phyloP scores from a whole-genome alignment of 257 asterid species.

The Salvia splendens region DNA sequence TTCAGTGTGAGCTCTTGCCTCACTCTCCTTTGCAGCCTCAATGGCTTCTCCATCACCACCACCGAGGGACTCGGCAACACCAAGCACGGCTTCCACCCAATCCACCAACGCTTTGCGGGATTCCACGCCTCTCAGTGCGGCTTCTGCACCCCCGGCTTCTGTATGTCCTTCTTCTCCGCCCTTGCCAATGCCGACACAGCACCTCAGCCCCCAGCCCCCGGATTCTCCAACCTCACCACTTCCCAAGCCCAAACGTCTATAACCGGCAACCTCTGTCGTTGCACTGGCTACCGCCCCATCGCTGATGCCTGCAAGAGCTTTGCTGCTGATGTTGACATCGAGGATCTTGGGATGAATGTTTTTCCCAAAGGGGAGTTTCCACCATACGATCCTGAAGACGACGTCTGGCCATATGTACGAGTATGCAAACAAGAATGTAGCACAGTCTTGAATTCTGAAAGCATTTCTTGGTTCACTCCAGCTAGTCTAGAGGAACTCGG shows the following conservation, averaged over 20 bases:
- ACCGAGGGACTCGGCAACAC: conserved; percentile 34
- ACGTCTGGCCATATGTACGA: conserved; percentile 2
- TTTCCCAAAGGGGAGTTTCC: conserved; percentile 22
- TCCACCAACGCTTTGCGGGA: conserved; percentile 30
- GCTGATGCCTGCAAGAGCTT: conserved; percentile 35
- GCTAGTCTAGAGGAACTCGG: conserved; percentile 24
- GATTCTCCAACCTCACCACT: conserved; percentile 28
- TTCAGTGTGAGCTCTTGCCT: conserved; percentile 30
- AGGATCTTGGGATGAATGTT: conserved; percentile 27
- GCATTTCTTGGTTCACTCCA: conserved; percentile 27
- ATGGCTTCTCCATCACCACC: conserved; percentile 33
- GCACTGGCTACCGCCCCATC: conserved; percentile 33
- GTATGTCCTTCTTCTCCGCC: conserved; percentile 31
- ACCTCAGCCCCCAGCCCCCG: not conserved
- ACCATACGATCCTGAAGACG: not conserved
- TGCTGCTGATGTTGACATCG: conserved; percentile 33
- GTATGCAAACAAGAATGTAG: not conserved
- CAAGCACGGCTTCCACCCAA: conserved; percentile 30
- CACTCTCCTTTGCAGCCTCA: conserved; percentile 27
- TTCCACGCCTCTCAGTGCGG: conserved; percentile 35
- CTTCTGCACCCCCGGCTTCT: conserved; percentile 35
- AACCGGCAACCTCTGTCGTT: conserved; percentile 28
- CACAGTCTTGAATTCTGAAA: conserved; percentile 20
- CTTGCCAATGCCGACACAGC: conserved; percentile 28
- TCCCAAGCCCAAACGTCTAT: conserved; percentile 27